A percentile compares a stretch with the other conserved stretches of the same genome.
These are phyloP conservation scores for Hericium coralloides DNA, from an alignment of 768 basidiomycete genomes.

Conservation along the genomic window DNA sequence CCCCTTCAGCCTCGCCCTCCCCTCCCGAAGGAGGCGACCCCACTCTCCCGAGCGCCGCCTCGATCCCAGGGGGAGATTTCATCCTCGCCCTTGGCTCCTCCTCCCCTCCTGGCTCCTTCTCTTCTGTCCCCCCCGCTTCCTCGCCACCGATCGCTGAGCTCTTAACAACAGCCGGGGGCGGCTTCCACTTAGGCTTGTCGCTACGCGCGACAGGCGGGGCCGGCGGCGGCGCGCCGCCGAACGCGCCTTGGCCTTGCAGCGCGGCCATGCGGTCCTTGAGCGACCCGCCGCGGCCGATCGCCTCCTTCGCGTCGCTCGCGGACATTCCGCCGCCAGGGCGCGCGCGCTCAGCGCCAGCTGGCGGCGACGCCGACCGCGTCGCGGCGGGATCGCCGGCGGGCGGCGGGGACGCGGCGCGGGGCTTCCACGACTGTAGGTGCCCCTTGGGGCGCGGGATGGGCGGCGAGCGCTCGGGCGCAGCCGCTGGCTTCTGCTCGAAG, in stretches of 20 bases:
- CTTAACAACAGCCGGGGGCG: conserved; percentile 45
- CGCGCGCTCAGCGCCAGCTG: neutral
- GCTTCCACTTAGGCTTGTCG: conserved; percentile 83
- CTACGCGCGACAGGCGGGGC: conserved; percentile 50
- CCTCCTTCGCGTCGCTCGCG: conserved; percentile 81
- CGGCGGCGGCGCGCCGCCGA: conserved; percentile 42
- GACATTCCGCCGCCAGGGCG: conserved; percentile 46
- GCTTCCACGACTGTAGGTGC: conserved; percentile 60
- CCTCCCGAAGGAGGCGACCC: neutral
- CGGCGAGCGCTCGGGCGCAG: conserved; percentile 28
- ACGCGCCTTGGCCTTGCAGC: conserved; percentile 74
- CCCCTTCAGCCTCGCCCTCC: neutral
- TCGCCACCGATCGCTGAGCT: conserved; percentile 37
- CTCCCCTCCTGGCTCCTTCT: conserved; percentile 7
- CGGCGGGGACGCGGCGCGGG: conserved; percentile 41
- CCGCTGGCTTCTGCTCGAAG: conserved; percentile 60
- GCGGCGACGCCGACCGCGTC: conserved; percentile 15
- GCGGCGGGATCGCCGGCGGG: conserved; percentile 15
- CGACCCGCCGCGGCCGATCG: conserved; percentile 71
- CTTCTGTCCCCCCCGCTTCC: conserved; percentile 15
- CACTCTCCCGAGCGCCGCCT: neutral
- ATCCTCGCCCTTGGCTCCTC: neutral
- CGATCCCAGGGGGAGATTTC: neutral
- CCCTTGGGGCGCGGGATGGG: conserved; percentile 49
- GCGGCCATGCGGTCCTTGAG: conserved; percentile 95